Percentiles rank a stretch among this genome's conserved stretches.
Conservation (phyloP, 441 rosid genomes). For the Gossypium lobatum region DNA sequence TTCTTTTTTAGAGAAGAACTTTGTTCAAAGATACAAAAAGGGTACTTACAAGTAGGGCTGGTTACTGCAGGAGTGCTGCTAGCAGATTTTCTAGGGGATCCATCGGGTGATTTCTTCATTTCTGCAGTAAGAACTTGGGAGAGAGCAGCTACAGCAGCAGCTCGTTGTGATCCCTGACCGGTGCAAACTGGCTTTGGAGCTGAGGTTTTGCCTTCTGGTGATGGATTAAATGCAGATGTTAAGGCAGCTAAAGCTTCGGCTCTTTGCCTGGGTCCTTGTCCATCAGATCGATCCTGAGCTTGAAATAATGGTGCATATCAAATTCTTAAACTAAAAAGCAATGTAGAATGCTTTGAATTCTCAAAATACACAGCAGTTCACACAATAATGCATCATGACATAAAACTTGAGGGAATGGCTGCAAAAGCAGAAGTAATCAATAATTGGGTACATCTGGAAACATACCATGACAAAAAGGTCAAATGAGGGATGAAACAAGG, state of each 20-base stretch:
- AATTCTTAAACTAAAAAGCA: slow-evolving; percentile 4
- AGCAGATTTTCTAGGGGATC: slow-evolving; percentile 51
- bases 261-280: slow-evolving; percentile 85
- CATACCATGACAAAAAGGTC: not conserved
- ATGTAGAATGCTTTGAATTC: not conserved
- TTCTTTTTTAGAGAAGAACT: not conserved
- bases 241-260: slow-evolving; percentile 98
- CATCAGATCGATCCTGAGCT: slow-evolving; percentile 64
- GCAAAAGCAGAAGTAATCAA: not conserved
- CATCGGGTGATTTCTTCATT: slow-evolving; percentile 61
- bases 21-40: not conserved
- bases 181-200: slow-evolving; percentile 41
- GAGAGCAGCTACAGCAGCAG: slow-evolving; percentile 98
- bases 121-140: slow-evolving; percentile 91
- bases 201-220: slow-evolving; percentile 47
- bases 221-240: slow-evolving; percentile 66
- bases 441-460: not conserved
- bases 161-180: slow-evolving; percentile 82
- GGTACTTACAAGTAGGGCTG: slow-evolving; percentile 40
- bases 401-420: not conserved
- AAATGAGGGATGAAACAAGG: not conserved
- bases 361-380: not conserved
- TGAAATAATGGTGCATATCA: slow-evolving; percentile 13
- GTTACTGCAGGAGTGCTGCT: slow-evolving; percentile 54
- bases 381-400: not conserved